Conservation (phyloP, 768 basidiomycete genomes). For the Tricholoma hemisulphureum region DNA sequence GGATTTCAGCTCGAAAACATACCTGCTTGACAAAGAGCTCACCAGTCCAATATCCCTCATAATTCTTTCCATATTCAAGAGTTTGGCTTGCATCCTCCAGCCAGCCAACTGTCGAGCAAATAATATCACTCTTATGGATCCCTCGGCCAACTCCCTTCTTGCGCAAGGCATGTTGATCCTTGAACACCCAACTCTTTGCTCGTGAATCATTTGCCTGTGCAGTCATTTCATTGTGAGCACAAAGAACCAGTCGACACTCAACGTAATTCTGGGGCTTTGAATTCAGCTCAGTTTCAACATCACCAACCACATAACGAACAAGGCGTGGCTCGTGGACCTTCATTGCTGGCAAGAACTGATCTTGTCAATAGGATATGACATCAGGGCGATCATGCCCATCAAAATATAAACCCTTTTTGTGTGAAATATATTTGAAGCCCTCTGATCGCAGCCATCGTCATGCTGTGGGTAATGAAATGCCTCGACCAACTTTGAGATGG, state of each 20-base stretch:
- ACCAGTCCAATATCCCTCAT: no score
- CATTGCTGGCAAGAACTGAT: no score
- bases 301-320: slow-evolving; percentile 17
- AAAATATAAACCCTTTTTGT: no score
- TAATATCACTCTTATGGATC: slow-evolving; percentile 36
- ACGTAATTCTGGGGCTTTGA: slow-evolving; percentile 11
- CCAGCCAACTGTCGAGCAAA: slow-evolving; percentile 32
- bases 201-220: slow-evolving; percentile 36
- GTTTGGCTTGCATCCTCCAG: slow-evolving; percentile 30
- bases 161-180: slow-evolving; percentile 31
- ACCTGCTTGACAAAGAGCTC: slow-evolving; percentile 33
- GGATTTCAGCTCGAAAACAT: slow-evolving; percentile 7
- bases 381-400: background rate
- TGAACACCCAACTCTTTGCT: slow-evolving; percentile 31
- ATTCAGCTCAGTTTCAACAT: slow-evolving; percentile 15
- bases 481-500: background rate
- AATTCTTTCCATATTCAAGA: no score
- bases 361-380: no score
- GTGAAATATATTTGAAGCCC: no score
- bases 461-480: background rate
- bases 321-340: background rate
- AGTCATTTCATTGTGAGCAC: slow-evolving; percentile 40
- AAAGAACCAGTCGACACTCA: slow-evolving; percentile 24
- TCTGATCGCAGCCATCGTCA: background rate
- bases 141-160: slow-evolving; percentile 40